Conservation (phyloP, 768 basidiomycete species). For the Leucogyrophana mollusca region DNA sequence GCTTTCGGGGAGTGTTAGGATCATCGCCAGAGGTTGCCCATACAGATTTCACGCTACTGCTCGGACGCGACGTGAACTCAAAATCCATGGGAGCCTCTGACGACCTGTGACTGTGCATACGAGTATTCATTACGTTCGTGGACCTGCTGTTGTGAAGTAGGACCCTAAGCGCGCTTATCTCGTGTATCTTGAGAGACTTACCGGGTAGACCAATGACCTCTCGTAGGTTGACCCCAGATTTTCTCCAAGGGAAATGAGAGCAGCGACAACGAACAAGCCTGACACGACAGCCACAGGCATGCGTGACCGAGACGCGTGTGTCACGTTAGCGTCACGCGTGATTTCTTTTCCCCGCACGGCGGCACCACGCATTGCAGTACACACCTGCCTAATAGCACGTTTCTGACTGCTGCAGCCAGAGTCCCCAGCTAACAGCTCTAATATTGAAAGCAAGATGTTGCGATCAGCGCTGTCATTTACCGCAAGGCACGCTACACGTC, state of each 20-base stretch:
- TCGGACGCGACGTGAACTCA: constrained; percentile 74
- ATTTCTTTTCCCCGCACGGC: constrained; percentile 18
- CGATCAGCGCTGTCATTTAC: constrained; percentile 23
- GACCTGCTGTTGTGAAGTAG: neutral
- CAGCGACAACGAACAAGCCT: constrained; percentile 8
- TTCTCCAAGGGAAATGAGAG: neutral
- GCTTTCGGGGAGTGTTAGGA: constrained; percentile 62
- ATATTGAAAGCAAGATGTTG: constrained; percentile 21
- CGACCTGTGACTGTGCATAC: constrained; percentile 42
- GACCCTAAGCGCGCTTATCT: neutral
- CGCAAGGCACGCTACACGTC: constrained; percentile 13
- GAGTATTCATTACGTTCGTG: constrained; percentile 22
- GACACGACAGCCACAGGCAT: constrained; percentile 11
- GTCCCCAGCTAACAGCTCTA: too few species aligned
- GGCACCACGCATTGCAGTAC: neutral
- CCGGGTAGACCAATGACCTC: neutral
- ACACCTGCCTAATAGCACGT: too few species aligned
- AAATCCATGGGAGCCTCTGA: constrained; percentile 90
- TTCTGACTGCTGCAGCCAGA: too few species aligned
- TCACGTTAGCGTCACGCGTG: constrained; percentile 23
- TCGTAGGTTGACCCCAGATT: neutral
- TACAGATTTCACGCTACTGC: constrained; percentile 47
- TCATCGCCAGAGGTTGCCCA: constrained; percentile 52
- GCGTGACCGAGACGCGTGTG: constrained; percentile 28
- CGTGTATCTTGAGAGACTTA: neutral